A percentile compares a stretch with the other conserved stretches of the same genome.
phyloP scores from a whole-genome alignment of 306 rosid genomes.

The Macrotyloma uniflorum region DNA sequence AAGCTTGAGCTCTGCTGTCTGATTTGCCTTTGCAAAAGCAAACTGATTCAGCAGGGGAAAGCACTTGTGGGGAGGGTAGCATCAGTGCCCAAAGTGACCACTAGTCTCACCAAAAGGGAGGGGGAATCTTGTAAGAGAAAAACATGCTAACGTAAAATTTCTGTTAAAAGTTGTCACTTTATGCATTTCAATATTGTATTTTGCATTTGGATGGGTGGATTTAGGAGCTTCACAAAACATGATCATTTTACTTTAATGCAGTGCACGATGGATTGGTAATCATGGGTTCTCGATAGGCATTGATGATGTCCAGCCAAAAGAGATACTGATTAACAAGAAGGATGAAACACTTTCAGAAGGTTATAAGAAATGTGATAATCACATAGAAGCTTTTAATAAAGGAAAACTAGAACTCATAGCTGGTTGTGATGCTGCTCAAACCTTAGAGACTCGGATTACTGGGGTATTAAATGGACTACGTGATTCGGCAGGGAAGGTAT shows the following conservation, averaged over 20 bases:
- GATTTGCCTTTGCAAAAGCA: conserved; percentile 6
- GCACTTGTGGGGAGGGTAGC: background rate
- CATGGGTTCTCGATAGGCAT: conserved; percentile 97
- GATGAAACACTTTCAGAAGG: conserved; percentile 59
- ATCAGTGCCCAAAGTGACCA: background rate
- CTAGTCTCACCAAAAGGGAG: conserved; percentile 2
- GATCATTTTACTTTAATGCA: conserved; percentile 48
- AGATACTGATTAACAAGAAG: conserved; percentile 52
- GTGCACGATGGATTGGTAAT: conserved; percentile 99
- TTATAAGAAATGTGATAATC: conserved; percentile 62
- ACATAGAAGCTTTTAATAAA: conserved; percentile 57
- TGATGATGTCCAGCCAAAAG: conserved; percentile 93
- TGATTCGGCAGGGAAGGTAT: conserved; percentile 72
- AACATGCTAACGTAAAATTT: conserved; percentile 18
- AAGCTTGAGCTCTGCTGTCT: background rate
- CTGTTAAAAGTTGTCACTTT: conserved; percentile 14
- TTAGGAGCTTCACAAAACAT: conserved; percentile 28
- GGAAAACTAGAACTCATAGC: conserved; percentile 76
- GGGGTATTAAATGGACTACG: conserved; percentile 64
- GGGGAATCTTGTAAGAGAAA: background rate
- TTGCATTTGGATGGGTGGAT: conserved; percentile 15
- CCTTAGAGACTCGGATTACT: conserved; percentile 73
- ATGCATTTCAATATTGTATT: conserved; percentile 28
- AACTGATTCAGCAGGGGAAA: background rate
- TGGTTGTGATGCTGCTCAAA: conserved; percentile 94